phyloP scores from a whole-genome alignment of 352 stramenopile species.

The Phytophthora citrophthora region DNA sequence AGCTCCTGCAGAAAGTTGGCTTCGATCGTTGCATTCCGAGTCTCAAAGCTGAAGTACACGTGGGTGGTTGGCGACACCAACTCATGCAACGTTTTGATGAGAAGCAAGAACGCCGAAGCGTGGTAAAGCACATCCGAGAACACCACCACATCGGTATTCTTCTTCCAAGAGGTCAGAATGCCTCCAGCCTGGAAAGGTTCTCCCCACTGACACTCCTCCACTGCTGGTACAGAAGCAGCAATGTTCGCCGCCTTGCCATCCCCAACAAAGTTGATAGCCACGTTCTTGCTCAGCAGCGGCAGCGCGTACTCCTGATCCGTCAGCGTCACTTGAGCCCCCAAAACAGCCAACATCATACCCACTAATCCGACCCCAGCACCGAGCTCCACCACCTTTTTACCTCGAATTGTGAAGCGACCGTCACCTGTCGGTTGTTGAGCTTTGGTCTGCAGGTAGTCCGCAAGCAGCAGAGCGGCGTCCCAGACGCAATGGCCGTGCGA shows the following conservation, averaged over 20 bases:
- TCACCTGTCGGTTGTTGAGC: conserved; percentile 3
- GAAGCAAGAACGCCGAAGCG: conserved; percentile 37
- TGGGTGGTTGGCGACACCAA: conserved; percentile 32
- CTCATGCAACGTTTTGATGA: conserved; percentile 43
- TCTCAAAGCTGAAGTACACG: conserved; percentile 58
- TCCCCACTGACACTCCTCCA: conserved; percentile 53
- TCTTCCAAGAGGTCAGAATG: conserved; percentile 32
- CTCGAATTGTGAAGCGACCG: conserved; percentile 11
- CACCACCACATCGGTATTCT: conserved; percentile 43
- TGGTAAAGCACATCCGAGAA: conserved; percentile 68
- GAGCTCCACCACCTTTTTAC: conserved; percentile 46
- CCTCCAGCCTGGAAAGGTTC: conserved; percentile 26
- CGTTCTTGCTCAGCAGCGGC: conserved; percentile 55
- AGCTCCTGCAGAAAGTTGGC: conserved; percentile 45
- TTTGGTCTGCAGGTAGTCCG: conserved; percentile 50
- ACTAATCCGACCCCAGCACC: conserved; percentile 59
- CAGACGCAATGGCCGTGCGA: conserved; percentile 67
- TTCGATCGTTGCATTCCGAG: conserved; percentile 47
- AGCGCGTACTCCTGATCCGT: conserved; percentile 62
- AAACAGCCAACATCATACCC: conserved; percentile 52
- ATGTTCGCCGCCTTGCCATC: not conserved
- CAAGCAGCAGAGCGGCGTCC: conserved; percentile 58
- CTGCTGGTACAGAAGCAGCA: conserved; percentile 17
- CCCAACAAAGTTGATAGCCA: conserved; percentile 46
- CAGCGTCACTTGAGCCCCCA: conserved; percentile 49